phyloP scores from a whole-genome alignment of 768 basidiomycete genomes.

The Boletus bicolor region DNA sequence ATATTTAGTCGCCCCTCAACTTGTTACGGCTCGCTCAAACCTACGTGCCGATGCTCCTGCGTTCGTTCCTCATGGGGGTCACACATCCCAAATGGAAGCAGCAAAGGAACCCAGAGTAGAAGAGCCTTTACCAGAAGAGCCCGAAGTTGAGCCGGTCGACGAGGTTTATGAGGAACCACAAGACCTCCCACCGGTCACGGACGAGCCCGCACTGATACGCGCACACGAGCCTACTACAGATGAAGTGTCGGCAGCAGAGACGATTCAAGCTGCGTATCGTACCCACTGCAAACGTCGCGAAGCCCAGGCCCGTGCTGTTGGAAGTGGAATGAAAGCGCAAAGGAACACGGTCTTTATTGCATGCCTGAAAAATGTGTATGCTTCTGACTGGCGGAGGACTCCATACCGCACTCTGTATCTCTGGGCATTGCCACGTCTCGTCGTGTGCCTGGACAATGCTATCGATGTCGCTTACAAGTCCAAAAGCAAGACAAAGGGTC shows the following conservation, averaged over 20 bases:
- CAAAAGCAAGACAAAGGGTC: constrained; percentile 34
- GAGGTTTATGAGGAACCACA: constrained; percentile 13
- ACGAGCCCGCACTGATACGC: constrained; percentile 15
- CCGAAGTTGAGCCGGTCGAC: constrained; percentile 2
- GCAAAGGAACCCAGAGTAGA: background rate
- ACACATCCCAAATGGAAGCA: background rate
- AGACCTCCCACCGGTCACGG: constrained; percentile 4
- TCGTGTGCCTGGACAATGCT: constrained; percentile 40
- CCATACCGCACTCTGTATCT: constrained; percentile 38
- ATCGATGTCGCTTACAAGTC: constrained; percentile 21
- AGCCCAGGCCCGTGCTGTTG: constrained; percentile 6
- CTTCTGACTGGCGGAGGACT: constrained; percentile 27
- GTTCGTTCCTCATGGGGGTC: constrained; percentile 10
- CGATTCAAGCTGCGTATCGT: constrained; percentile 23
- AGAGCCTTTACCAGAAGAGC: background rate
- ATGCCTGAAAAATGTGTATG: constrained; percentile 28
- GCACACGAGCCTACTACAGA: constrained; percentile 23
- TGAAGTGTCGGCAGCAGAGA: constrained; percentile 25
- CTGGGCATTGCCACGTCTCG: constrained; percentile 38
- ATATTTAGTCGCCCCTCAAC: constrained; percentile 21
- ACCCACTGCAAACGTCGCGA: constrained; percentile 1
- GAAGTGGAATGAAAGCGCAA: constrained; percentile 21
- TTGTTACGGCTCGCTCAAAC: constrained; percentile 11
- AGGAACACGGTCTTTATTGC: constrained; percentile 23
- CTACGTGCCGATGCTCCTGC: constrained; percentile 14